Conservation (phyloP, 805 yeast genomes). For the Pichia sporocuriosa region DNA sequence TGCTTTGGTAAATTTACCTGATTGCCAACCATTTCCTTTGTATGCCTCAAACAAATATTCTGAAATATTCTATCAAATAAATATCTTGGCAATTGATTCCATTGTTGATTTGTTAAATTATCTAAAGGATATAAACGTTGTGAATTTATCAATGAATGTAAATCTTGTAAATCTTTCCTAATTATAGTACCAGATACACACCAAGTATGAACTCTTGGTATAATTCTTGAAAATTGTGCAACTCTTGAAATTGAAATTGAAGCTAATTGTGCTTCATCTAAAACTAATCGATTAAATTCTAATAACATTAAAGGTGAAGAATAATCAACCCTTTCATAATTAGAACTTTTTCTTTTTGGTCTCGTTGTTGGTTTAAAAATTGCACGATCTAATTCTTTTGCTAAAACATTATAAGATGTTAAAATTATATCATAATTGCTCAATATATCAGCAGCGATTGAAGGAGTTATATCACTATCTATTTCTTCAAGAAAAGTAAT, state of each 20-base stretch:
- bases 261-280: slow-evolving; percentile 96
- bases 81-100: slow-evolving; percentile 24
- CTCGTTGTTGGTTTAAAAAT: slow-evolving; percentile 54
- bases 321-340: slow-evolving; percentile 41
- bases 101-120: slow-evolving; percentile 19
- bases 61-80: slow-evolving; percentile 50
- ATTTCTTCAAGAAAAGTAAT: slow-evolving; percentile 30
- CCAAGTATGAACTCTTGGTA: slow-evolving; percentile 90
- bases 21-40: slow-evolving; percentile 72
- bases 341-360: slow-evolving; percentile 36
- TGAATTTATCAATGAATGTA: slow-evolving; percentile 65
- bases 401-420: slow-evolving; percentile 65
- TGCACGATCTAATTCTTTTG: slow-evolving; percentile 76
- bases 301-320: slow-evolving; percentile 76
- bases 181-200: slow-evolving; percentile 96
- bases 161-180: slow-evolving; percentile 55
- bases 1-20: slow-evolving; percentile 81
- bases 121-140: slow-evolving; percentile 62
- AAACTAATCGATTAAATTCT: slow-evolving; percentile 82
- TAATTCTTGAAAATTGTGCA: slow-evolving; percentile 68
- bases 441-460: slow-evolving; percentile 44
- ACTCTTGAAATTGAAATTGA: slow-evolving; percentile 66
- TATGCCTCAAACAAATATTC: slow-evolving; percentile 62
- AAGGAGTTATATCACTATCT: slow-evolving; percentile 20
- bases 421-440: slow-evolving; percentile 68